Base-by-base conservation (phyloP, 2,329 filamentous ascomycete genomes). In the Aspergillus ibericus region DNA sequence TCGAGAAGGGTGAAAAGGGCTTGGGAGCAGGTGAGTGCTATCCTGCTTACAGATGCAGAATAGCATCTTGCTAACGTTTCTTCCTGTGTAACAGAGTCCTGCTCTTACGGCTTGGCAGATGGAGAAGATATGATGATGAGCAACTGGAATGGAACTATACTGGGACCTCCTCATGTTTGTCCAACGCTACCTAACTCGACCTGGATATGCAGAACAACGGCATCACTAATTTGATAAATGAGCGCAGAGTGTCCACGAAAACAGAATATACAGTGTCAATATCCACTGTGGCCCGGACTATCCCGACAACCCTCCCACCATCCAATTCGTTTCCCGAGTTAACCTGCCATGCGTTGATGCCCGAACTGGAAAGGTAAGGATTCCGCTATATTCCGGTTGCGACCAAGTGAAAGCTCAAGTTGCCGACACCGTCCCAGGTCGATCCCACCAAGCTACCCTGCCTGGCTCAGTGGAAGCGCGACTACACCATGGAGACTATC, bases 1-100 rank as follows among this genome's bases (percentile, higher is more conserved):
- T 99, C 18, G 95, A 99, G 82, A 98, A 98, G 82, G 95, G 95
- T 72, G 95, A 99, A 82, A 99, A 99, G 80, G 95, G 95, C 62
- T 84, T 95, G 63, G 93, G 95, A 72, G 92, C 93, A 76, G 91
- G 92, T 78, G 58, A 59, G 67, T 59, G 47, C 51, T 32, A 54
- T 13, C 42, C 48, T 36, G 27, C 16, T 20, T 20, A 47, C 32
- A 16, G 36, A 58, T 52, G 38, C 36, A 56, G 27, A 58, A 53
- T 44, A 53, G 27, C 58, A 63, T 59, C 48, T 35, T 40, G 49
- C 68, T 73, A 59, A 77, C 63, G 18, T 57, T 50, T 59, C 36
- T 46, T 36, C 62, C 60, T 47, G 27, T 58, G 46, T 53, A 15
- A 50, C 68, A 95, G 95, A 98, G 81, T 93, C 93, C 62, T 98